phyloP scores from a whole-genome alignment of 768 basidiomycete genomes.

The Lactifluus piperatus region DNA sequence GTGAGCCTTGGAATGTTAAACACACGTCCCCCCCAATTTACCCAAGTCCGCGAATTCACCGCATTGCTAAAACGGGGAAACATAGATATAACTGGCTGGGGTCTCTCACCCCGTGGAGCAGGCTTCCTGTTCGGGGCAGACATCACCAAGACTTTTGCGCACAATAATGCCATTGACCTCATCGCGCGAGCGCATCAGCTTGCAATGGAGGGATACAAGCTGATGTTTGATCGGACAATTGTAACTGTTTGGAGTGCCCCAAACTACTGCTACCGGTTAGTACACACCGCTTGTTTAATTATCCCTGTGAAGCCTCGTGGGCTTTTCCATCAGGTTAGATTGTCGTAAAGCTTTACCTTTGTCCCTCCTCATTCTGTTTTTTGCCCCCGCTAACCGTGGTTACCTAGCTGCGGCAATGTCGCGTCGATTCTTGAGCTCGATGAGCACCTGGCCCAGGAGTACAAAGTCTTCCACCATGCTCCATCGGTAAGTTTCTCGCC shows the following conservation, averaged over 20 bases:
- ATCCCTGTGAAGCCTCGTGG: not conserved
- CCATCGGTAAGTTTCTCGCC: constrained; percentile 51
- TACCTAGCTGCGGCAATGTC: constrained; percentile 81
- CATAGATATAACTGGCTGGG: constrained; percentile 87
- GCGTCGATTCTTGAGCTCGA: constrained; percentile 93
- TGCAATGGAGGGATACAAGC: constrained; percentile 95
- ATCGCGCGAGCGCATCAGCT: constrained; percentile 97
- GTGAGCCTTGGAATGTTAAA: constrained; percentile 34
- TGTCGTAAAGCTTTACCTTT: not conserved
- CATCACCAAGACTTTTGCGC: constrained; percentile 82
- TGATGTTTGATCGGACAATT: constrained; percentile 92
- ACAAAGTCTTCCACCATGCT: constrained; percentile 92
- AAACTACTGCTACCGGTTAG: constrained; percentile 93
- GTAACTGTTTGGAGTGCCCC: constrained; percentile 99
- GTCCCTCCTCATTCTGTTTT: not conserved
- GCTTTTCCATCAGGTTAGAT: not conserved
- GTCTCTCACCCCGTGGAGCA: constrained; percentile 93
- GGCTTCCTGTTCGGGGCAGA: constrained; percentile 93
- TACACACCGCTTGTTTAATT: constrained; percentile 25
- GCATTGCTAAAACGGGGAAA: not conserved
- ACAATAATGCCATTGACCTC: constrained; percentile 87
- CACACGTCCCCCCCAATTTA: not conserved
- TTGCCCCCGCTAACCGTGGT: not conserved
- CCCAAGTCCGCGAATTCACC: not conserved
- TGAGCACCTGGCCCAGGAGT: constrained; percentile 87